Evolutionary conservation across 805 yeast species (phyloP), one percentile per base, ranked within the genome.

Genomic region (Candida glaebosa): DNA sequence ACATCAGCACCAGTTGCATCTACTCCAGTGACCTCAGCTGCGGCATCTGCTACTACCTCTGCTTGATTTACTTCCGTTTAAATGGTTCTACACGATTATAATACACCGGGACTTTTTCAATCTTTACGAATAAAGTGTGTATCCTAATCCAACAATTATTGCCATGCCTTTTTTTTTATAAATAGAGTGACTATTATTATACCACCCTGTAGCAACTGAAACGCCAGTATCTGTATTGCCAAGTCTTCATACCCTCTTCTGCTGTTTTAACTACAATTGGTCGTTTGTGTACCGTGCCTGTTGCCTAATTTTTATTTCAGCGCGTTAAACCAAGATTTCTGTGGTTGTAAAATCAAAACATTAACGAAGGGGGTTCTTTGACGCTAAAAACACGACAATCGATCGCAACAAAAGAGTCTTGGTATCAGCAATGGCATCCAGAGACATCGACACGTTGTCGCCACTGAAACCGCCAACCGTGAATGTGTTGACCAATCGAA

Each of bases 151-250:
- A 7, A 22, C 26, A 22, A 22, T 7, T 22, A 22, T 7, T 6
- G 10, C 26, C 26, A 22, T 22, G 26, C 10, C 6, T 22, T 22
- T 22, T 22, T 22, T 22, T 22, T 7, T 6, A 22, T 22, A 6
- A 22, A 61, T 33, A 45, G 72, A 20, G 14, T 66, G 17, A 37
- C 60, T 7, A 39, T 63, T 10, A 39, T 52, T 28, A 16, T 55
- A 15, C n/a, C n/a, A n/a, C n/a, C n/a, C 28, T 24, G 28, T 24
- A 24, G 8, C 28, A 24, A n/a, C n/a, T n/a, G n/a, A n/a, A n/a
- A n/a, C n/a, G n/a, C n/a, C n/a, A n/a, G n/a, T n/a, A n/a, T n/a
- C n/a, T n/a, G 28, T 24, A 24, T 24, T 24, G 28, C 28, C 28
- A 24, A n/a, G n/a, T n/a, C n/a, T n/a, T n/a, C n/a, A n/a, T n/a